These are phyloP conservation scores for Trifolium fragiferum DNA, from an alignment of 306 rosid species.

Conservation along the genomic window DNA sequence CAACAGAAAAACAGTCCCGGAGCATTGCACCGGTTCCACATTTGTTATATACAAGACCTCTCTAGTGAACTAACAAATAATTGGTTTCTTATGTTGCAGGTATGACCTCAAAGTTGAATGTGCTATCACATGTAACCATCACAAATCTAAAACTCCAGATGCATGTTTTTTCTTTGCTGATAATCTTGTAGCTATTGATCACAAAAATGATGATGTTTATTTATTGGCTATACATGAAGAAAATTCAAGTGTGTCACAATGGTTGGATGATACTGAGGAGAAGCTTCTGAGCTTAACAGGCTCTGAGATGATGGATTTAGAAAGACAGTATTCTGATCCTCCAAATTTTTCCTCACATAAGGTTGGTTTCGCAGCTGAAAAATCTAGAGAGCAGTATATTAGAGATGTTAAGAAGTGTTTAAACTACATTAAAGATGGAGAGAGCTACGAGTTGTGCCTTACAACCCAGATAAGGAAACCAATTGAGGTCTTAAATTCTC, in stretches of 20 bases:
- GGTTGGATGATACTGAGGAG: constrained; percentile 77
- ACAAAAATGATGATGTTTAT: constrained; percentile 80
- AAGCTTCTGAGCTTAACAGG: constrained; percentile 69
- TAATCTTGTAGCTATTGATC: constrained; percentile 82
- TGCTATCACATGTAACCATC: constrained; percentile 62
- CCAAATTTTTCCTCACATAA: constrained; percentile 41
- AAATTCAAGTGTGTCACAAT: constrained; percentile 48
- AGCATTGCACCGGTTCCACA: constrained; percentile 3
- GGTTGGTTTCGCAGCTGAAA: constrained; percentile 68
- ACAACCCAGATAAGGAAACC: constrained; percentile 87
- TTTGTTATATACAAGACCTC: constrained; percentile 15
- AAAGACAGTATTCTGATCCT: constrained; percentile 42
- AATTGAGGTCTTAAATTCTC: constrained; percentile 56
- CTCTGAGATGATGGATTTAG: constrained; percentile 43
- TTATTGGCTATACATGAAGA: constrained; percentile 69
- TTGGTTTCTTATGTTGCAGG: constrained; percentile 61
- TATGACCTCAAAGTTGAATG: constrained; percentile 95
- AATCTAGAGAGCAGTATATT: constrained; percentile 73
- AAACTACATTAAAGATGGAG: constrained; percentile 87
- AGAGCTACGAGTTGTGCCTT: constrained; percentile 94
- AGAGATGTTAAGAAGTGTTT: constrained; percentile 78
- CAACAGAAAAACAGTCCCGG: background rate
- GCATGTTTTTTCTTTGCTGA: constrained; percentile 98
- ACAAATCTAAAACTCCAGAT: constrained; percentile 88
- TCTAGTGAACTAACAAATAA: constrained; percentile 31